Evolutionary conservation across 768 basidiomycete species (phyloP).

Genomic region (Scleroderma bovista): DNA sequence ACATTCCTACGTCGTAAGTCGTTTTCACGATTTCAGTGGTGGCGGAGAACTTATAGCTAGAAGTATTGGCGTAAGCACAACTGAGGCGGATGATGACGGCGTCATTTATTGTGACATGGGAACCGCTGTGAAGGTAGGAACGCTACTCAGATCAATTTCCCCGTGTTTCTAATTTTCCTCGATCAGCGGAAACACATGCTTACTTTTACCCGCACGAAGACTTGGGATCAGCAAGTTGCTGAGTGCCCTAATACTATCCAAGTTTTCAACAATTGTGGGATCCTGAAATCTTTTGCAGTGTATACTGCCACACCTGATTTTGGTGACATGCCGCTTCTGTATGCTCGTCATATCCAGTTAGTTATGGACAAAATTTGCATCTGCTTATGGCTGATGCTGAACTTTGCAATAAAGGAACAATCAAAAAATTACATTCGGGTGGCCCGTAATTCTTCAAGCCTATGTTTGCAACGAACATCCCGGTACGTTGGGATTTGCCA

Average conservation of each 20-base stretch:
- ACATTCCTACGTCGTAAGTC: neutral
- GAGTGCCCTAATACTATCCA: no score
- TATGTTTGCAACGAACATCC: neutral
- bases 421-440: neutral
- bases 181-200: neutral
- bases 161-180: neutral
- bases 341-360: neutral
- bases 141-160: no score
- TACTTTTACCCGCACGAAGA: neutral
- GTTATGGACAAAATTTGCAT: neutral
- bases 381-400: neutral
- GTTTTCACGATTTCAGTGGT: neutral
- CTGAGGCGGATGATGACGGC: neutral
- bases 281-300: neutral
- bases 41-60: no score
- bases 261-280: neutral
- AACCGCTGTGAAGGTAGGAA: neutral
- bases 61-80: neutral
- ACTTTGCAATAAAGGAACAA: neutral
- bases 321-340: neutral
- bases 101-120: neutral
- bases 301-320: neutral
- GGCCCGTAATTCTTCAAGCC: neutral
- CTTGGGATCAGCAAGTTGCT: neutral
- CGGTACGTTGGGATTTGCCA: no score